A percentile compares a stretch with the other conserved stretches of the same genome.
Conservation (phyloP, 306 rosid genomes). For the Datisca glomerata region DNA sequence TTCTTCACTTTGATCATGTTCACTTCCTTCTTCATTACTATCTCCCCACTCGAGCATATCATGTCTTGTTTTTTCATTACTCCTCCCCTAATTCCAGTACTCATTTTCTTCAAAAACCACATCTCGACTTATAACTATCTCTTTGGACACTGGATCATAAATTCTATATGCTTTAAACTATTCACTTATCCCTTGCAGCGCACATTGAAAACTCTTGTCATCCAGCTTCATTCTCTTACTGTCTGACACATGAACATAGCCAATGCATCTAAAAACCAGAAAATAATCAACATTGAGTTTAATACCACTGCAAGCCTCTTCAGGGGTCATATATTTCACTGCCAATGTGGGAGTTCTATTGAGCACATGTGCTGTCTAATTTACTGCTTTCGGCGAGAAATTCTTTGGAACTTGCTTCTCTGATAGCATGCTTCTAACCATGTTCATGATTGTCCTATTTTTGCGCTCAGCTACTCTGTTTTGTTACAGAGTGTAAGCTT, state of each 20-base stretch:
- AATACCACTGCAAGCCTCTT: not conserved
- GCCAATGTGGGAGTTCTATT: too few species aligned
- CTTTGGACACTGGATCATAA: not conserved
- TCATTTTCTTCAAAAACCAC: not conserved
- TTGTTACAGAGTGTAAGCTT: not conserved
- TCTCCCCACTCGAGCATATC: not conserved
- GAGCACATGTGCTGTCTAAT: too few species aligned
- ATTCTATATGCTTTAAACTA: slow-evolving; percentile 1
- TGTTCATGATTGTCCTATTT: not conserved
- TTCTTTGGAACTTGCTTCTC: too few species aligned
- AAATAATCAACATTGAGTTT: not conserved
- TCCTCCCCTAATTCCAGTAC: not conserved
- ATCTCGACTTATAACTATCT: not conserved
- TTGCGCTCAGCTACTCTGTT: not conserved
- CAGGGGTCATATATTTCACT: too few species aligned
- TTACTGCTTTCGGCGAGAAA: too few species aligned
- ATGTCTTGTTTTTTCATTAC: not conserved
- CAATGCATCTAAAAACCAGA: not conserved
- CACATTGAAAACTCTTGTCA: not conserved
- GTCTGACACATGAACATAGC: too few species aligned
- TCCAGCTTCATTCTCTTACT: not conserved
- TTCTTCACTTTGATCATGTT: slow-evolving; percentile 15
- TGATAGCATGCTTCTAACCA: too few species aligned
- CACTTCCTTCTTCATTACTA: slow-evolving; percentile 1
- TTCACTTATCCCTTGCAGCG: not conserved